Percentiles rank a stretch among this genome's conserved stretches.
Conservation (phyloP, 306 rosid genomes). For the Vicia villosa region DNA sequence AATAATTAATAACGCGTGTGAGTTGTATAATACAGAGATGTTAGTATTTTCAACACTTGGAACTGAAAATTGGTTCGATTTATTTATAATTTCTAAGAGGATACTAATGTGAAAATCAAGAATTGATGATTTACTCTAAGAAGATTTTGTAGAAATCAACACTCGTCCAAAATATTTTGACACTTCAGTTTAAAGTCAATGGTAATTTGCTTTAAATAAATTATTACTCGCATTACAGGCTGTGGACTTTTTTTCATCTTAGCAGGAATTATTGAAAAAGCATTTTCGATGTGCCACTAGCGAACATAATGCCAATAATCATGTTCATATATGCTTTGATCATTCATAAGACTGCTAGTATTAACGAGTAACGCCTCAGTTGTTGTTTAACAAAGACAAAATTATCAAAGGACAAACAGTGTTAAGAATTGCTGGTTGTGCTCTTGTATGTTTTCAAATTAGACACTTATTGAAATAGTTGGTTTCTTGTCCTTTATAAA, state of each 20-base stretch:
- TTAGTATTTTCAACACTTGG: slow-evolving; percentile 9
- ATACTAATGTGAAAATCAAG: too few relatives aligned
- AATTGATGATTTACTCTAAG: too few relatives aligned
- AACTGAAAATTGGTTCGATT: not conserved
- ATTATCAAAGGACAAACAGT: not conserved
- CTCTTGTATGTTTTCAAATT: not conserved
- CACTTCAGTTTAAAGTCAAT: too few relatives aligned
- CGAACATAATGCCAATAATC: not conserved
- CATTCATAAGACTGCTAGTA: not conserved
- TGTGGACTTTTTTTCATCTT: not conserved
- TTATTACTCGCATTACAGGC: too few relatives aligned
- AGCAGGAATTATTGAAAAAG: not conserved
- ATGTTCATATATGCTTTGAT: not conserved
- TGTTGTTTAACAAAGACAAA: not conserved
- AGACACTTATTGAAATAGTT: not conserved
- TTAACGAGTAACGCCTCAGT: not conserved
- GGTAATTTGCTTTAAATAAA: too few relatives aligned
- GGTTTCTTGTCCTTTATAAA: slow-evolving; percentile 1
- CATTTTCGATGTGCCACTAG: not conserved
- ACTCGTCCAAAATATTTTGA: too few relatives aligned
- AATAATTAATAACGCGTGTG: slow-evolving; percentile 27
- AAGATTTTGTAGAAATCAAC: not conserved
- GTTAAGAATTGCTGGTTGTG: not conserved
- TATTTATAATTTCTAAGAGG: not conserved
- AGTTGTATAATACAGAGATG: slow-evolving; percentile 35